These are phyloP conservation scores for Millerozyma acaciae DNA, from an alignment of 805 yeast genomes.

Conservation along the genomic window DNA sequence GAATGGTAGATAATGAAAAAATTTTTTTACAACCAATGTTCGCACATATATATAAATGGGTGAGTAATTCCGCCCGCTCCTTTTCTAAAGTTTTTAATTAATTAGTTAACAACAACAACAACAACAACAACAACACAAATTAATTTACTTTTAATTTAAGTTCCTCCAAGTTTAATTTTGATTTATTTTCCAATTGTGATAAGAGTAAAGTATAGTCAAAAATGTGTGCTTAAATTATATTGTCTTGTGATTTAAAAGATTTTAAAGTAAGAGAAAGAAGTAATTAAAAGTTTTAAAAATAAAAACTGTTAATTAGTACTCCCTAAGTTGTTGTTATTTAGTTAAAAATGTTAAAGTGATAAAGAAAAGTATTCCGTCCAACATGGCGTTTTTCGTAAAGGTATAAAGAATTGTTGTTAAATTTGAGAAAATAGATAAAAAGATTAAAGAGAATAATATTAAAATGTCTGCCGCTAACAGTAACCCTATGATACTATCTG, in stretches of 20 bases:
- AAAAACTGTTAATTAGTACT: conserved; percentile 17
- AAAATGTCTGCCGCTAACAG: conserved; percentile 24
- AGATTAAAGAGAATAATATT: conserved; percentile 10
- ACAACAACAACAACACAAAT: conserved; percentile 9
- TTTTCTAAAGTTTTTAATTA: not conserved
- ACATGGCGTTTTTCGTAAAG: conserved; percentile 24
- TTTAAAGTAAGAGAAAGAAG: conserved; percentile 3
- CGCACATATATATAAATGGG: conserved; percentile 1
- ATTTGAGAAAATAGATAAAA: conserved; percentile 6
- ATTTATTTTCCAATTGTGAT: conserved; percentile 7
- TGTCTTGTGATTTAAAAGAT: conserved; percentile 8
- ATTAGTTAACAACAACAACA: conserved; percentile 5
- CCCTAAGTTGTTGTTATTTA: conserved; percentile 24
- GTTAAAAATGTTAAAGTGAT: conserved; percentile 32
- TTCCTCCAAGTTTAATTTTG: conserved; percentile 5
- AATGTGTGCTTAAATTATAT: conserved; percentile 35
- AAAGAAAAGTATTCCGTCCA: conserved; percentile 20
- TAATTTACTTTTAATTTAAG: conserved; percentile 1
- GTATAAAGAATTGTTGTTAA: conserved; percentile 9
- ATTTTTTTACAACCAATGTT: not conserved
- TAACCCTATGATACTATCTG: conserved; percentile 18
- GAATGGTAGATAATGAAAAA: not conserved
- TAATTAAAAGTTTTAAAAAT: conserved; percentile 10
- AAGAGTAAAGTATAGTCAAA: conserved; percentile 8
- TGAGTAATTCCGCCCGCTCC: not conserved